Evolutionary conservation across 2,329 filamentous ascomycete species (phyloP), one percentile per base, ranked within the genome.

Genomic region (Cladosporium colombiae): DNA sequence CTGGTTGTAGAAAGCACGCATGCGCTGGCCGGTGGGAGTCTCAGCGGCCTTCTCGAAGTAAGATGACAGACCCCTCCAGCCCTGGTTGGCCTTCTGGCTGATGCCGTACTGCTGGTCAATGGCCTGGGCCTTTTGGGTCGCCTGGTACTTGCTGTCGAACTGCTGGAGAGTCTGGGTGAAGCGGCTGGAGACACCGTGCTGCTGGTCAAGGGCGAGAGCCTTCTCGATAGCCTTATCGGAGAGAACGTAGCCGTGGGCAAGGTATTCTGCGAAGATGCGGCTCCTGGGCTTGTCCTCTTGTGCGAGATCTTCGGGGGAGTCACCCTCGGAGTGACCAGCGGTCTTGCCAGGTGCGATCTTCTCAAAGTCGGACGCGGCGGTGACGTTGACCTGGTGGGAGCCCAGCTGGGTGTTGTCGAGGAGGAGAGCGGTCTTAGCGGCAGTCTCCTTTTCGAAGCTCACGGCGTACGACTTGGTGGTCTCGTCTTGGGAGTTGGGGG

Each of bases 241-340:
- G 70, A 98, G 84, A 46, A 89, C 86, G 81, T 99, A 99, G 72
- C 95, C 95, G 74, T 97, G 92, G 13, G 95, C 93, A 37, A 99
- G 90, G 80, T 98, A 97, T 82, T 99, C 95, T 70, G 95, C 95
- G 60, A 97, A 80, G 78, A 99, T 97, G 74, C 95, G 92, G 49
- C 91, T 88, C 74, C 93, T 91, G 18, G 95, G 95, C 86, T 99
- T 99, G 84, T 98, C 93, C 81, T 99, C 95, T 78, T 99, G 95
- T 16, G 89, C 88, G 73, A 98, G 89, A 72, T 93, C 87, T 73
- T 92, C 83, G 67, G 89, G 86, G 65, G 81, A 80, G 71, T 85
- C 84, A 76, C 46, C 79, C 66, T 84, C 82, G 67, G 82, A 83
- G 40, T 81, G 78, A 68, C 84, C 82, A 57, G 86, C 81, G 64